Conservation (phyloP, 139 green algal genomes). For the Coelastrella sp. region DNA sequence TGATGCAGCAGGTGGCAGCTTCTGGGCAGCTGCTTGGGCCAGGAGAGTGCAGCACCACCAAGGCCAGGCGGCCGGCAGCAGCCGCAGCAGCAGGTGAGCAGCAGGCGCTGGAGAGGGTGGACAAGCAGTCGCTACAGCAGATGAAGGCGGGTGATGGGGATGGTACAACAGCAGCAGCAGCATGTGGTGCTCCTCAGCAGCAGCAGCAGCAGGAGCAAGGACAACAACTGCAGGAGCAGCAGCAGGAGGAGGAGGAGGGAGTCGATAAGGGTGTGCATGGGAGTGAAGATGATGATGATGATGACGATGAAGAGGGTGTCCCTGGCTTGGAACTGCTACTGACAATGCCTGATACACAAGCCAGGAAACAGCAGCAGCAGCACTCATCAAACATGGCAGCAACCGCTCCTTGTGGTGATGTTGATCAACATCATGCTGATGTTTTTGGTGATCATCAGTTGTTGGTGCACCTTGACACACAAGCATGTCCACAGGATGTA, state of each 20-base stretch:
- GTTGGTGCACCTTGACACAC: neutral
- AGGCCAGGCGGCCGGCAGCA: neutral
- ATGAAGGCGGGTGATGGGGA: neutral
- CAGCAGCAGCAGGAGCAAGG: neutral
- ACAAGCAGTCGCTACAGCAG: neutral
- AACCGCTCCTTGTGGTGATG: neutral
- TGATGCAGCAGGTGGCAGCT: neutral
- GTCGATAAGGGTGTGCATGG: no score
- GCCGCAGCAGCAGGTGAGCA: slow-evolving; percentile 9
- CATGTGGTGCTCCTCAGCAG: neutral
- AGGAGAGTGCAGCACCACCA: slow-evolving; percentile 5
- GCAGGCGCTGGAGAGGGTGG: neutral
- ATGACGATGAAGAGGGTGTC: neutral
- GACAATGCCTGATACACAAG: neutral
- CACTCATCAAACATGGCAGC: neutral
- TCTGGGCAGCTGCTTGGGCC: neutral
- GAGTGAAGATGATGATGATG: neutral
- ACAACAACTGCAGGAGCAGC: neutral
- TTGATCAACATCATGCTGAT: neutral
- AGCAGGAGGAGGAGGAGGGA: neutral
- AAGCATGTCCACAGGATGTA: neutral
- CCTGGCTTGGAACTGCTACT: neutral
- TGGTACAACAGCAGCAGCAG: slow-evolving; percentile 1
- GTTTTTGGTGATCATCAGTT: neutral
- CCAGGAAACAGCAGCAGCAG: slow-evolving; percentile 2